A percentile compares a stretch with the other conserved stretches of the same genome.
phyloP scores from a whole-genome alignment of 768 basidiomycete species.

The Podaxis sp. region DNA sequence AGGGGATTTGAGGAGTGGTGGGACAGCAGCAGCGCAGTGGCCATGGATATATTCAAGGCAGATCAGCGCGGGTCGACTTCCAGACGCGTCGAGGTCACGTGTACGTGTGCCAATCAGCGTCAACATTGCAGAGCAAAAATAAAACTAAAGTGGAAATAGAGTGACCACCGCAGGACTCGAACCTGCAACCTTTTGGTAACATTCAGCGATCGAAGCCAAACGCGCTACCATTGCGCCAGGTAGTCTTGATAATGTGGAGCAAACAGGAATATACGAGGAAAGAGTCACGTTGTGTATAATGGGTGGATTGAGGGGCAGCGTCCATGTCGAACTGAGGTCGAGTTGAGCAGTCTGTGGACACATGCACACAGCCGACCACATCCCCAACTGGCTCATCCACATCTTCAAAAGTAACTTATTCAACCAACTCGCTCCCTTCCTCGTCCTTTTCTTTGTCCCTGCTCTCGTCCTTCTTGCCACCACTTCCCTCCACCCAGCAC shows the following conservation, averaged over 20 bases:
- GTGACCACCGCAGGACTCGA: conserved; percentile 93
- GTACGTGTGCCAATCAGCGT: not conserved
- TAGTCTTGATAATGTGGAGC: conserved; percentile 42
- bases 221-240: conserved; percentile 95
- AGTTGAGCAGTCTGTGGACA: conserved; percentile 23
- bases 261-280: not conserved
- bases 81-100: conserved; percentile 17
- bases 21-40: conserved; percentile 37
- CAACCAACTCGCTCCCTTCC: conserved; percentile 58
- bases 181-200: conserved; percentile 94
- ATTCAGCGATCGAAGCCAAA: conserved; percentile 83
- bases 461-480: conserved; percentile 46
- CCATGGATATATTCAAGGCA: conserved; percentile 11
- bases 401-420: conserved; percentile 41
- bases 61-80: not conserved
- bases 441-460: conserved; percentile 55
- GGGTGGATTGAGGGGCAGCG: not conserved
- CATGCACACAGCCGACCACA: conserved; percentile 46
- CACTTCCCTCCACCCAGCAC: conserved; percentile 26
- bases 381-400: conserved; percentile 38
- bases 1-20: conserved; percentile 77
- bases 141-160: conserved; percentile 17
- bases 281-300: not conserved
- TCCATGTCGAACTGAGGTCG: conserved; percentile 3
- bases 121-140: not conserved